phyloP scores from a whole-genome alignment of 768 basidiomycete species.

The Leucocoprinus birnbaumii region DNA sequence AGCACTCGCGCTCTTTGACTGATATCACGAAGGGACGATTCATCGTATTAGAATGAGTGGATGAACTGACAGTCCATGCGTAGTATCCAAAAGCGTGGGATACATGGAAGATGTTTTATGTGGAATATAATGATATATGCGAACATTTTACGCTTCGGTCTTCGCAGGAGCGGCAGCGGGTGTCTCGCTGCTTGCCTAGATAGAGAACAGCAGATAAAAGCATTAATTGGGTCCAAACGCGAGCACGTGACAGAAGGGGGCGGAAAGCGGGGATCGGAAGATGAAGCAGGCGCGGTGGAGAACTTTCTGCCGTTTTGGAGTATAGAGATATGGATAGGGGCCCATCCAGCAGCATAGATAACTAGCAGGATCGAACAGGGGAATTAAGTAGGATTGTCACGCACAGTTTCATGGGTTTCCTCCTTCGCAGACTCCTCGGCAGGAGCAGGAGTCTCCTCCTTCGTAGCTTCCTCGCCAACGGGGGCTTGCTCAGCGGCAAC shows the following conservation, averaged over 20 bases:
- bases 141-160: neutral
- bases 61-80: neutral
- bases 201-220: neutral
- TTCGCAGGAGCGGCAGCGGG: neutral
- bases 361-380: no score
- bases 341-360: no score
- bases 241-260: neutral
- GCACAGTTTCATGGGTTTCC: neutral
- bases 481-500: slow-evolving; percentile 7
- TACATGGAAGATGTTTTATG: neutral
- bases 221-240: neutral
- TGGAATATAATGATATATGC: slow-evolving; percentile 2
- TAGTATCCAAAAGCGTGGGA: neutral
- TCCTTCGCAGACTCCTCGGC: neutral
- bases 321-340: no score
- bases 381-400: neutral
- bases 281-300: no score
- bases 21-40: neutral
- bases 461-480: neutral
- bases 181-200: neutral
- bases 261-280: neutral
- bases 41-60: neutral
- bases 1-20: slow-evolving; percentile 12
- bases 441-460: neutral
- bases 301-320: no score